Evolutionary conservation across 441 rosid genomes (phyloP), one percentile per base, ranked within the genome.

Genomic region (Bocquillonia castaneifolia): DNA sequence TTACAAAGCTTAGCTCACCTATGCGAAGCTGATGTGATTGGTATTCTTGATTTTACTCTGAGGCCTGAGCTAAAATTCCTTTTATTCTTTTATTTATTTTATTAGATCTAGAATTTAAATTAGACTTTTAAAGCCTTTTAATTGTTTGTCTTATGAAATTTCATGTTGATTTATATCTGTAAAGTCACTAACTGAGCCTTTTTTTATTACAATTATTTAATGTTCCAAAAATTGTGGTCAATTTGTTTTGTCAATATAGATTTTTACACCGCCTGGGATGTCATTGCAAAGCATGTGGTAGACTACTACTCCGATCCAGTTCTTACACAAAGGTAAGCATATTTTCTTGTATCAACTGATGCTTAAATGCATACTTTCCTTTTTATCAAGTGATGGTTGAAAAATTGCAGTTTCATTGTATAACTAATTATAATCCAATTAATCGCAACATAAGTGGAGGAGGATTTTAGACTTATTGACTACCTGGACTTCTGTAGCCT

Each of bases 211-310:
- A 34, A n/a, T 51, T 53, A 50, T 63, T 8, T 64, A 23, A 51
- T 9, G 31, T 62, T 72, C 57, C 73, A 64, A 75, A n/a, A 22
- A 15, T 13, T 52, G n/a, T 67, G 22, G 63, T 66, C 17, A 25
- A 31, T 53, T 51, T 52, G 18, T 73, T 56, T 57, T 71, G 26
- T 72, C 59, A 66, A 55, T 82, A 61, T 82, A 93, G 97, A 93
- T 81, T 93, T 93, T 80, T 93, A 91, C 77, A 93, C 97, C 32
- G 95, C 99, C 45, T 93, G 97, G 99, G 84, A 87, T 74, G 95
- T 86, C 79, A 78, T 93, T 74, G 72, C 78, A 76, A 89, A 84
- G 81, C 77, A 88, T 72, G 62, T 81, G 70, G 81, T 76, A 67
- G 84, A 78, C 78, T 85, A 81, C 83, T 70, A 74, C 39, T 63